A percentile compares a stretch with the other conserved stretches of the same genome.
Evolutionary conservation across 306 rosid genomes (phyloP).

Genomic region (Citrullus colocynthis): DNA sequence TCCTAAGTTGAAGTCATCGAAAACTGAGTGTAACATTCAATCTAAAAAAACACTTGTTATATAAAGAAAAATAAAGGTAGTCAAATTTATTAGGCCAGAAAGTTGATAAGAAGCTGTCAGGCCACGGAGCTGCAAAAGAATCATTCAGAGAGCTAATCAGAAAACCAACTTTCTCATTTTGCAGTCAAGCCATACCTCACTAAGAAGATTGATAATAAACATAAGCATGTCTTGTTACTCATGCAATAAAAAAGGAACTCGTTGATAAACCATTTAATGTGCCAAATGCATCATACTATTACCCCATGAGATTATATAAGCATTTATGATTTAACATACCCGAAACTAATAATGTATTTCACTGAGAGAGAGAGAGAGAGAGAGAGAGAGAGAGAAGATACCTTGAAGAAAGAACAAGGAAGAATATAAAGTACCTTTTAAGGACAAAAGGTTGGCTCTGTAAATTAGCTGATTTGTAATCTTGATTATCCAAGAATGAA

Average conservation of each 20-base stretch:
- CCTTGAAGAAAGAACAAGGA: not conserved
- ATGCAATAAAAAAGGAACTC: not conserved
- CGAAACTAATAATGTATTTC: not conserved
- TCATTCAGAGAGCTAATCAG: not conserved
- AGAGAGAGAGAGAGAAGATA: too few species aligned
- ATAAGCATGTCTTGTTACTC: not conserved
- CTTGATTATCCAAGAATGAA: slow-evolving; percentile 40
- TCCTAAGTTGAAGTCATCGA: not conserved
- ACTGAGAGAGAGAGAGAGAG: too few species aligned
- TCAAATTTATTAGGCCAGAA: not conserved
- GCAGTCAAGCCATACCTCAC: not conserved
- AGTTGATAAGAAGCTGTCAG: not conserved
- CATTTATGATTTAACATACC: not conserved
- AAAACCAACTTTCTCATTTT: not conserved
- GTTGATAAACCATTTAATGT: slow-evolving; percentile 1
- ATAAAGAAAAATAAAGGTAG: not conserved
- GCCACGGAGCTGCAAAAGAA: not conserved
- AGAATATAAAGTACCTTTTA: slow-evolving; percentile 24
- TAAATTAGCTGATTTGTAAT: slow-evolving; percentile 30
- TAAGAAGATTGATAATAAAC: not conserved
- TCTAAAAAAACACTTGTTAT: not conserved
- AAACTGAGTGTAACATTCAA: not conserved
- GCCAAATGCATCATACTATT: not conserved
- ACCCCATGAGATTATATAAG: not conserved
- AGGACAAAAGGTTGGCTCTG: slow-evolving; percentile 39